A percentile compares a stretch with the other conserved stretches of the same genome.
Conservation (phyloP, 1,284 basidiomycete genomes). For the Inonotus obliquus region DNA sequence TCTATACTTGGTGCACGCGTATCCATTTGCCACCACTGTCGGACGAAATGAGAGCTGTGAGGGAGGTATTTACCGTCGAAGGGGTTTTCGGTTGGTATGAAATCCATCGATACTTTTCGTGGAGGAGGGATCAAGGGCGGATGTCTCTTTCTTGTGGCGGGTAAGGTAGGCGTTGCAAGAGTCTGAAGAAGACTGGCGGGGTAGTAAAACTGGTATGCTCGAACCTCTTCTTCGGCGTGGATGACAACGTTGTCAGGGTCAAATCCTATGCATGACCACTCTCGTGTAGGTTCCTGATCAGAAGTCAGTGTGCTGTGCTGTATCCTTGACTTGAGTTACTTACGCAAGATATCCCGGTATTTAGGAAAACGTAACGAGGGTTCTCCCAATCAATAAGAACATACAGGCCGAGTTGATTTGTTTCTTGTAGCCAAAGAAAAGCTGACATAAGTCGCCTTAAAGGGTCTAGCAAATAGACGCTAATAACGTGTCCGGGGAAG, state of each 20-base stretch:
- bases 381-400: conserved; percentile 63
- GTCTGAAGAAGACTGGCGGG: conserved; percentile 44
- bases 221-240: conserved; percentile 59
- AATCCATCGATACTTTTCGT: conserved; percentile 39
- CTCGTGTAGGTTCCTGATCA: conserved; percentile 8
- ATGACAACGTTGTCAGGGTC: conserved; percentile 55
- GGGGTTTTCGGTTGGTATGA: conserved; percentile 25
- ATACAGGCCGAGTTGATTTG: conserved; percentile 54
- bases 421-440: conserved; percentile 52
- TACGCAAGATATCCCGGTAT: conserved; percentile 68
- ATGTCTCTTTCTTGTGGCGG: not conserved
- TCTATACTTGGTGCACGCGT: conserved; percentile 40
- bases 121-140: conserved; percentile 20
- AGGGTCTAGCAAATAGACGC: conserved; percentile 70
- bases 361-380: conserved; percentile 61
- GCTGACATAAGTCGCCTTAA: conserved; percentile 54
- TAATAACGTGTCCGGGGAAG: conserved; percentile 67
- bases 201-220: conserved; percentile 54
- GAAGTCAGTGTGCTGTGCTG: not conserved
- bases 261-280: conserved; percentile 69
- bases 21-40: conserved; percentile 73
- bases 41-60: conserved; percentile 65
- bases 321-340: conserved; percentile 28
- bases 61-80: conserved; percentile 2
- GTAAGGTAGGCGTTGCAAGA: conserved; percentile 25